Conservation (phyloP, 2,329 filamentous ascomycete species). For the Fulvia fulva region DNA sequence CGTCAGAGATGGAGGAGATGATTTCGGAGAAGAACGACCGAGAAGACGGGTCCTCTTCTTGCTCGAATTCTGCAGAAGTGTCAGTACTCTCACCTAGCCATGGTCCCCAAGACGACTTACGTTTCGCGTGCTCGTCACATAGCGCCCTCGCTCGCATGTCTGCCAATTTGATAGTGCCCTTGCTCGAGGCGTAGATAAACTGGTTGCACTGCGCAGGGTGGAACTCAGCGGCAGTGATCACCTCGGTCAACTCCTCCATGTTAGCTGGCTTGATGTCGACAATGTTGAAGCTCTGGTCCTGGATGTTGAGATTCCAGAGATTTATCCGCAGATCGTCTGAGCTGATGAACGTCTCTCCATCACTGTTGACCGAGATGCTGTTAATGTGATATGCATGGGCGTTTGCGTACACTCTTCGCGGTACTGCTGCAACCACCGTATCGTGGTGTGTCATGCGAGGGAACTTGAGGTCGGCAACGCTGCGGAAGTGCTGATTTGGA, state of each 20-base stretch:
- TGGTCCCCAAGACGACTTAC: constrained; percentile 53
- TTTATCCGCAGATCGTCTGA: constrained; percentile 97
- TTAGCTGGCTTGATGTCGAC: constrained; percentile 99
- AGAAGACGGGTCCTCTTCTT: constrained; percentile 96
- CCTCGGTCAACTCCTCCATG: constrained; percentile 98
- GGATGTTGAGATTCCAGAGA: constrained; percentile 98
- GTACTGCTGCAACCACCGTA: constrained; percentile 94
- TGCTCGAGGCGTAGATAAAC: constrained; percentile 99
- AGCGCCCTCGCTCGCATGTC: constrained; percentile 97
- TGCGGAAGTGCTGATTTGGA: constrained; percentile 71
- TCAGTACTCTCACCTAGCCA: constrained; percentile 18
- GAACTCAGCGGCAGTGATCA: constrained; percentile 97
- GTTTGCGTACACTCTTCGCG: constrained; percentile 93
- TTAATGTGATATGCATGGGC: constrained; percentile 99
- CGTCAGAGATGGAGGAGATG: constrained; percentile 98
- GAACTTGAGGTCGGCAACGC: constrained; percentile 79
- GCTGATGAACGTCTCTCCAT: constrained; percentile 98
- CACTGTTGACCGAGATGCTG: constrained; percentile 99
- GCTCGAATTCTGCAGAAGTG: constrained; percentile 75
- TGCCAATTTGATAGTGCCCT: constrained; percentile 96
- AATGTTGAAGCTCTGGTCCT: constrained; percentile 99
- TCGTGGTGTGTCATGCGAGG: constrained; percentile 96
- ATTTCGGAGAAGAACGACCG: constrained; percentile 99
- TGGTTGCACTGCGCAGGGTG: constrained; percentile 96
- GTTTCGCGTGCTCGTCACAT: constrained; percentile 91